A percentile compares a stretch with the other conserved stretches of the same genome.
phyloP scores from a whole-genome alignment of 441 rosid species.

The Erodium moschatum region DNA sequence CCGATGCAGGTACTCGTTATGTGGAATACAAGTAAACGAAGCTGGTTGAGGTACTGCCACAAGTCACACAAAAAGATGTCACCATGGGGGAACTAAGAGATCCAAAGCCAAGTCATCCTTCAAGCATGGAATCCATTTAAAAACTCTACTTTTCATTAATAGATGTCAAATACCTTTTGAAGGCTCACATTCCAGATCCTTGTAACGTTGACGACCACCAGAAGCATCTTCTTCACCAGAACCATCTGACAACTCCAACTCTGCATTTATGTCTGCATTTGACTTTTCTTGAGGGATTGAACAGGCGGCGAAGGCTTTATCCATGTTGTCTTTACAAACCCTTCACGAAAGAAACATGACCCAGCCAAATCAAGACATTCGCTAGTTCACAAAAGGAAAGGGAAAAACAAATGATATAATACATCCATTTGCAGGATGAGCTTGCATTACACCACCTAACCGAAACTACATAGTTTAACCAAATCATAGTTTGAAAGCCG shows the following conservation, averaged over 20 bases:
- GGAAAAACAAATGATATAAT: not conserved
- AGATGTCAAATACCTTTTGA: constrained; percentile 38
- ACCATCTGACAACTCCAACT: constrained; percentile 79
- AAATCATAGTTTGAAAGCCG: not conserved
- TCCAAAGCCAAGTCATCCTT: constrained; percentile 13
- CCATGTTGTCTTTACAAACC: constrained; percentile 72
- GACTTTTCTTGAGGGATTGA: constrained; percentile 82
- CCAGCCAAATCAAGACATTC: not conserved
- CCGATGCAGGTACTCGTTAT: constrained; percentile 80
- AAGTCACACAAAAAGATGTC: constrained; percentile 17
- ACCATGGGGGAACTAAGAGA: constrained; percentile 12
- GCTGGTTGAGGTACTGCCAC: constrained; percentile 49
- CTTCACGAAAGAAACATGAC: constrained; percentile 33
- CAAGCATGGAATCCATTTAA: constrained; percentile 18
- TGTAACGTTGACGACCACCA: constrained; percentile 40
- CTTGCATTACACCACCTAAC: not conserved
- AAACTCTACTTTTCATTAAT: constrained; percentile 10
- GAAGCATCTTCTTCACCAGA: constrained; percentile 64
- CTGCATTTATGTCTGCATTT: constrained; percentile 80
- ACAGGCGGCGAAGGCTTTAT: constrained; percentile 63
- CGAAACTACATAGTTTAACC: not conserved
- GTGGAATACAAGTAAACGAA: constrained; percentile 50
- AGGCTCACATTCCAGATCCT: constrained; percentile 37
- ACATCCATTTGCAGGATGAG: not conserved
- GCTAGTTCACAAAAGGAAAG: not conserved